Conservation (phyloP, 2,329 filamentous ascomycete species). For the Aspergillus sp. region DNA sequence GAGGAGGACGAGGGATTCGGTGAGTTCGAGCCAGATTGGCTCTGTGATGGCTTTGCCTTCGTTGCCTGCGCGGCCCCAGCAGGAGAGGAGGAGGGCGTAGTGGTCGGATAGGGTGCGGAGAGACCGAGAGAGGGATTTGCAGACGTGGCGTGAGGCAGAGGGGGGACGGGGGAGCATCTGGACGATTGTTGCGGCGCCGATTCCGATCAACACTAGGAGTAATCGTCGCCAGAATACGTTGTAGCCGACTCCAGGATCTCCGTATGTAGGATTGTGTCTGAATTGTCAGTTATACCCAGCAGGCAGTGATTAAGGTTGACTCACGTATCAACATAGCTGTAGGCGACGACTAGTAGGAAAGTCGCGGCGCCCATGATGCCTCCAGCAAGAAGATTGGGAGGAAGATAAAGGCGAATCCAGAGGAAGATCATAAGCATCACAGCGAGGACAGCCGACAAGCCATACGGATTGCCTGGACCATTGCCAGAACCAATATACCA, state of each 20-base stretch:
- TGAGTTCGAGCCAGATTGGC: constrained; percentile 31
- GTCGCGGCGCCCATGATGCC: constrained; percentile 45
- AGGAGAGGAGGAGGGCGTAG: constrained; percentile 50
- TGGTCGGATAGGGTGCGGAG: constrained; percentile 49
- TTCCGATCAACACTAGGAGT: constrained; percentile 46
- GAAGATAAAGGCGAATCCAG: constrained; percentile 36
- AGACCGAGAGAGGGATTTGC: constrained; percentile 46
- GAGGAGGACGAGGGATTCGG: constrained; percentile 33
- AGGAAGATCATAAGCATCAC: constrained; percentile 33
- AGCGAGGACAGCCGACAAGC: constrained; percentile 46
- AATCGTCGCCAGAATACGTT: constrained; percentile 50
- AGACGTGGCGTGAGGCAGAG: constrained; percentile 47
- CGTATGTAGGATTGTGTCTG: constrained; percentile 45
- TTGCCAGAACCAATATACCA: constrained; percentile 55
- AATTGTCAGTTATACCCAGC: neutral
- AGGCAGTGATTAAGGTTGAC: constrained; percentile 17
- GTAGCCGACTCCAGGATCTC: constrained; percentile 50
- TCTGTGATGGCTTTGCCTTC: constrained; percentile 29
- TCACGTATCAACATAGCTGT: constrained; percentile 49
- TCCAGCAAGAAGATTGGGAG: constrained; percentile 31
- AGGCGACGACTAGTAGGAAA: constrained; percentile 47
- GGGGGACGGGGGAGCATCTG: constrained; percentile 50
- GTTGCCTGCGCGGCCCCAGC: constrained; percentile 37
- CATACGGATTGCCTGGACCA: constrained; percentile 52
- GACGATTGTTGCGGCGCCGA: constrained; percentile 45